Base-by-base conservation (phyloP, 495 filamentous ascomycete species). In the Penicillium soppii region DNA sequence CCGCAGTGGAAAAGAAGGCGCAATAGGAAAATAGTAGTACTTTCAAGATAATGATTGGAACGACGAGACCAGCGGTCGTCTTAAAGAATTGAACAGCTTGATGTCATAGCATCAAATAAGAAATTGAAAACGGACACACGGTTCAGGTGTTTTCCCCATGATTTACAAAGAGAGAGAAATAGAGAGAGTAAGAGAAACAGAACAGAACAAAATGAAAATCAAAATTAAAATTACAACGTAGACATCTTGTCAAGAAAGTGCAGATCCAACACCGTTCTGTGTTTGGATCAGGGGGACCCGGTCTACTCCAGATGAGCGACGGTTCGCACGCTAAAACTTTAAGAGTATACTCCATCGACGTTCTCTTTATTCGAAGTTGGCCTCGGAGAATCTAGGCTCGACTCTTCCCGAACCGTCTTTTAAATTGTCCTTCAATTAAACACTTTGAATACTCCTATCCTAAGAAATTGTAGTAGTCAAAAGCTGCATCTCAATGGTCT, bases 311-410 rank as follows among this genome's bases (percentile, higher is more conserved):
- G 56, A 59, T 61, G 50, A 52, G 43, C 25, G 50, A 48, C 42
- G 36, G 56, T 56, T 55, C 54, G 29, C 52, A 61, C 60, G 57
- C 59, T 61, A 63, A 60, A 50, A 56, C 43, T 54, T 63, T 63
- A 66, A 62, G 53, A 54, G 39, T 56, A 43, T n/a, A n/a, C n/a
- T n/a, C n/a, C n/a, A n/a, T n/a, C n/a, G n/a, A n/a, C n/a, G n/a
- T n/a, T n/a, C n/a, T n/a, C n/a, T n/a, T n/a, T n/a, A n/a, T n/a
- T n/a, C n/a, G n/a, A n/a, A n/a, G n/a, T n/a, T n/a, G n/a, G n/a
- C n/a, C n/a, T n/a, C n/a, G n/a, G n/a, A n/a, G n/a, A n/a, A n/a
- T n/a, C n/a, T n/a, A n/a, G n/a, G n/a, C n/a, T n/a, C n/a, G n/a
- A n/a, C n/a, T n/a, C n/a, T n/a, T n/a, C n/a, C n/a, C n/a, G n/a